Base-by-base conservation (phyloP, 495 filamentous ascomycete genomes). In the Acidomyces sp. region DNA sequence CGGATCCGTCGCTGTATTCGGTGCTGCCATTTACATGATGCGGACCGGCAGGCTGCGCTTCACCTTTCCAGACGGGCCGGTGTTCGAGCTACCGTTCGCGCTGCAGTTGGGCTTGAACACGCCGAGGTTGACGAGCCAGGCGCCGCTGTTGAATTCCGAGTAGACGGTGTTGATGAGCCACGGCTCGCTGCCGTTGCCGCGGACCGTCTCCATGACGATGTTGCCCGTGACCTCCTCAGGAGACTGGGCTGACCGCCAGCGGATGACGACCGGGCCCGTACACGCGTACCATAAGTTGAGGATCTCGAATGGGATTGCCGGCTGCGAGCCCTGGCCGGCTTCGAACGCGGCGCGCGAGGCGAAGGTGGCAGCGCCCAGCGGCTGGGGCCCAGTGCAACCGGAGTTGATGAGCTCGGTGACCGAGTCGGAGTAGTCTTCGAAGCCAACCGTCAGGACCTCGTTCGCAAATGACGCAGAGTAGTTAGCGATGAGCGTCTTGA, bases 261-360 rank as follows among this genome's bases (percentile, higher is more conserved):
- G 40, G 26, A 49, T 39, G 34, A 49, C 38, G 41, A 49, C 46
- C 2, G 43, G 35, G 34, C 29, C 41, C 1, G n/a, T 25, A 42
- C 46, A 49, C 6, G 41, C 38, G 46, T 49, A 35, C 46, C 46
- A 49, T n/a, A 45, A 15, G 35, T 49, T 38, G 19, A 46, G 46
- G 40, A 45, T 45, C 34, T 44, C 34, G 46, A 49, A 49, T 18
- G 41, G 41, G 24, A 49, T 45, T 21, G 33, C 5, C 15, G 46
- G 34, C 36, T 49, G 46, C 3, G 6, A 3, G 18, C 34, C 35
- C 39, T 49, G 46, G 29, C 41, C 46, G 10, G 13, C 18, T 28
- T 21, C 19, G 41, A 49, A 49, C 7, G 22, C 2, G 4, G 32
- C 27, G 9, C 34, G 38, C 25, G n/a, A 15, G 46, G 3, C 26